Evolutionary conservation across 805 yeast genomes (phyloP), one percentile per base, ranked within the genome.

Genomic region (Teunomyces stri): DNA sequence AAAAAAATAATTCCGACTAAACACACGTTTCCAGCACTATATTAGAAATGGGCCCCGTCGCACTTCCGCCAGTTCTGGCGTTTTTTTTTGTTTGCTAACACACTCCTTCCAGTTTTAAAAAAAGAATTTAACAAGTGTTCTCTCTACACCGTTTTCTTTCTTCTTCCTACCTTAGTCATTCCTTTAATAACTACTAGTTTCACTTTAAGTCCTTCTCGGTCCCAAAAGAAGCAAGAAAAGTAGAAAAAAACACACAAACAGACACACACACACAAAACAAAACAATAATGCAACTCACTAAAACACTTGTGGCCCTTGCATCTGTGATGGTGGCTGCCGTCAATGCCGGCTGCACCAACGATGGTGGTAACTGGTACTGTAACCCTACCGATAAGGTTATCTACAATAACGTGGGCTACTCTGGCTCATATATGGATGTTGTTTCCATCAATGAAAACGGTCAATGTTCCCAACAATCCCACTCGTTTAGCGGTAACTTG

Each of bases 351-450:
- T 61, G 65, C 35, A 45, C 53, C 45, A 47, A 54, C 50, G 58
- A 51, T 22, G 59, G 59, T 36, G 65, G 65, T 12, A 60, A 62
- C 61, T 60, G 54, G 53, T 62, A 86, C 81, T 90, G 97, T 74
- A 69, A 79, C 54, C 69, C 40, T 6, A 37, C 40, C 29, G 20
- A 25, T 51, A 91, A 88, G 52, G 76, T 88, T 51, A 72, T 75
- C 49, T 89, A 87, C 75, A 54, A 74, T 40, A 82, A 82, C 56
- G 79, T 94, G 49, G 98, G 98, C 30, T 89, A 77, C 68, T 79
- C 94, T 18, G 97, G 97, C 56, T 70, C 90, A 18, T 94, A 88
- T 75, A 60, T 74, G 58, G 91, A 86, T 56, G 90, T 94, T 56
- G 85, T 91, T 54, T 56, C 66, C 60, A 91, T 94, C 96, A 82